phyloP scores from a whole-genome alignment of 148 eudicot genomes.

The Oxyria digyna region DNA sequence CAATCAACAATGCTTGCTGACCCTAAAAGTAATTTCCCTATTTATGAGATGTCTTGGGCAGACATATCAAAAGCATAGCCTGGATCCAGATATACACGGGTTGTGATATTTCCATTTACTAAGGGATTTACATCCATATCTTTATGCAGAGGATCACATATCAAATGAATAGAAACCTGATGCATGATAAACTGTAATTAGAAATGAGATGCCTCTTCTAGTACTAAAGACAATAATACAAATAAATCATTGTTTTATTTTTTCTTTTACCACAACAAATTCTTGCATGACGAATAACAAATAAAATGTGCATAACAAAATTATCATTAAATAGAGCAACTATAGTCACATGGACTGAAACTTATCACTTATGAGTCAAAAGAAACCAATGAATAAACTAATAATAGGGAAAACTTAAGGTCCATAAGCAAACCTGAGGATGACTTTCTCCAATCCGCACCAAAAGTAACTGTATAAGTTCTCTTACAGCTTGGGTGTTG shows the following conservation, averaged over 20 bases:
- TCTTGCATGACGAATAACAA: not conserved
- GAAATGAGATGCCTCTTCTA: not conserved
- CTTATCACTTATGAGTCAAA: not conserved
- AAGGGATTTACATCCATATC: not conserved
- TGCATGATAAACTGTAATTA: no score
- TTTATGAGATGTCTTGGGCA: not conserved
- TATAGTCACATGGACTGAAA: not conserved
- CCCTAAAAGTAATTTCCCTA: not conserved
- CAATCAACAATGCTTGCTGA: no score
- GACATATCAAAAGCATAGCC: not conserved
- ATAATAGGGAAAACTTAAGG: not conserved
- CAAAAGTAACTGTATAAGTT: constrained; percentile 82
- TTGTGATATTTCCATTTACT: not conserved
- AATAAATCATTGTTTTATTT: not conserved
- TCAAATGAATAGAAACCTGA: not conserved
- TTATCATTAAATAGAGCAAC: not conserved
- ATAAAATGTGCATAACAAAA: not conserved
- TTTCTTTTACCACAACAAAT: not conserved
- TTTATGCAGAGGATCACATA: not conserved
- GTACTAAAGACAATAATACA: not conserved
- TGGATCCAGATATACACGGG: not conserved
- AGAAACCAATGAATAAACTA: not conserved
- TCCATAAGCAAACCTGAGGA: constrained; percentile 66
- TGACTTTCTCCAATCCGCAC: constrained; percentile 94
- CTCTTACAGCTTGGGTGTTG: constrained; percentile 85